Evolutionary conservation across 2,329 filamentous ascomycete species (phyloP).

Genomic region (Coniochaeta hoffmannii): DNA sequence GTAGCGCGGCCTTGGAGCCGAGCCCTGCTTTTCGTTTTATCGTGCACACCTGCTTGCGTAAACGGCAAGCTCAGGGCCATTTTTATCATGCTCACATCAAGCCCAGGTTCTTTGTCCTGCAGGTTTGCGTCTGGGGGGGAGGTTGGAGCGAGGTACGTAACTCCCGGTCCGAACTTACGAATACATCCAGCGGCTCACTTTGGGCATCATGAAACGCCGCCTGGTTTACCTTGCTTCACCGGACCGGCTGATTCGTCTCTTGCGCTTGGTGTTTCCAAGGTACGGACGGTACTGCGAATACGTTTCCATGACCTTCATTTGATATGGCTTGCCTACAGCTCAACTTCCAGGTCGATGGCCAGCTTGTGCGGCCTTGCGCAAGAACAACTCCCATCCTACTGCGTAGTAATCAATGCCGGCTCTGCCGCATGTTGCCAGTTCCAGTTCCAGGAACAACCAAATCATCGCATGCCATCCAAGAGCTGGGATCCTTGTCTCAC

Average conservation of each 20-base stretch:
- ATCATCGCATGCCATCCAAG: neutral
- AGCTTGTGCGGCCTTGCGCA: neutral
- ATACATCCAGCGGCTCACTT: too few species aligned
- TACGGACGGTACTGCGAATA: too few species aligned
- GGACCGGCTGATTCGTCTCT: neutral
- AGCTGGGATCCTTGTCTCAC: conserved; percentile 5
- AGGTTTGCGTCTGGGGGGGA: neutral
- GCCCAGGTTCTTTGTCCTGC: neutral
- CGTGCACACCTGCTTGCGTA: neutral
- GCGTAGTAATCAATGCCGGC: neutral
- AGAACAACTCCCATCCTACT: neutral
- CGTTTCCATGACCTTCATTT: too few species aligned
- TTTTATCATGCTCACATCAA: too few species aligned
- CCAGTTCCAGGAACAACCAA: conserved; percentile 2
- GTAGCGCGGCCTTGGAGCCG: neutral
- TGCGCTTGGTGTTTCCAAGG: neutral
- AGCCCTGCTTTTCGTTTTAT: neutral
- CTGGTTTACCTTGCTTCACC: neutral
- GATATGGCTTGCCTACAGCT: neutral
- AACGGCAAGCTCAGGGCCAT: neutral
- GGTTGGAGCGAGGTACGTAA: neutral
- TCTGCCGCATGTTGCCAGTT: neutral
- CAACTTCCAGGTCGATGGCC: neutral
- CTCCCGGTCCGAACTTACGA: too few species aligned
- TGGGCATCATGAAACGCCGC: conserved; percentile 7